These are phyloP conservation scores for Paramecium tetraurelia DNA, from an alignment of 73 alveolate species.

Conservation along the genomic window DNA sequence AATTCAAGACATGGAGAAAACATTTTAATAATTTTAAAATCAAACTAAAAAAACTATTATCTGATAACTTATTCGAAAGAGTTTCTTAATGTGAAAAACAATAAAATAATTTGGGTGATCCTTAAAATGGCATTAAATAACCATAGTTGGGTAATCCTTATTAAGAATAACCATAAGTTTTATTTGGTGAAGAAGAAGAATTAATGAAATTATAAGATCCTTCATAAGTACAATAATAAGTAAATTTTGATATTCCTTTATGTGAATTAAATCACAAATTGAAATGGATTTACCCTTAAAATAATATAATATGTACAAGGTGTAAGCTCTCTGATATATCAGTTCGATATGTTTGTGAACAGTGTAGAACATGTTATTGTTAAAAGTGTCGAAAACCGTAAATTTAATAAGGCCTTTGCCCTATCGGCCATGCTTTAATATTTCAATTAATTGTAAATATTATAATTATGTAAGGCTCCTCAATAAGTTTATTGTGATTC, in stretches of 20 bases:
- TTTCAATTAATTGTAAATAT: not conserved
- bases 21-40: not conserved
- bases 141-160: too few species aligned
- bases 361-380: not conserved
- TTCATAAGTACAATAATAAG: too few species aligned
- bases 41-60: not conserved
- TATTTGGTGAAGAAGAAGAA: not conserved
- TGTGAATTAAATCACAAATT: not conserved
- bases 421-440: not conserved
- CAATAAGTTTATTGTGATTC: not conserved
- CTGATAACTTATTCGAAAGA: not conserved
- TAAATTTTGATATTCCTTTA: not conserved
- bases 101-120: too few species aligned
- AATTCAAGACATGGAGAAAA: not conserved
- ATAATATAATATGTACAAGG: not conserved
- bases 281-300: not conserved
- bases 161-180: too few species aligned
- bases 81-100: not conserved
- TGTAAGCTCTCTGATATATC: not conserved
- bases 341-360: not conserved
- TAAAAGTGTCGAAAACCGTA: not conserved
- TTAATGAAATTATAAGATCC: not conserved
- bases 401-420: not conserved
- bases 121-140: too few species aligned
- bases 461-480: not conserved